Conservation (phyloP, 2,329 filamentous ascomycete species). For the Knufia fluminis region DNA sequence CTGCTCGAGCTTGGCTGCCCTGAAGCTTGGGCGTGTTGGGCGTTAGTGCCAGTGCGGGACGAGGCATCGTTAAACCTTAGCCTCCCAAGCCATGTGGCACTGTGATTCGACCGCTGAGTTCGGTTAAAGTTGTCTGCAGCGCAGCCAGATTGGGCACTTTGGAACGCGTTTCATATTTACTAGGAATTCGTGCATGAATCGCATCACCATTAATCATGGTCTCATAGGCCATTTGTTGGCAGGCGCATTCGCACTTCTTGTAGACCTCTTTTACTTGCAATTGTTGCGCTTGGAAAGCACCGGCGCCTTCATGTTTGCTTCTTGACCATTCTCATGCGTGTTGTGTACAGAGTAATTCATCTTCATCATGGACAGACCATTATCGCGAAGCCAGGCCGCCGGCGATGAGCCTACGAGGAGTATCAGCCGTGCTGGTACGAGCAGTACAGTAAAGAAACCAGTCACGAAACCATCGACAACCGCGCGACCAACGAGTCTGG, state of each 20-base stretch:
- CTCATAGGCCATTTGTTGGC: no score
- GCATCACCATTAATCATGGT: no score
- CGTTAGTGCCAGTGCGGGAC: not conserved
- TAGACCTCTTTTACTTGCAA: not conserved
- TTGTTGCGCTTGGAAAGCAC: not conserved
- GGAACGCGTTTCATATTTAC: no score
- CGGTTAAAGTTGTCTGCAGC: no score
- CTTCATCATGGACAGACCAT: not conserved
- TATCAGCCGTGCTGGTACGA: not conserved
- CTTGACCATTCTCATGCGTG: not conserved
- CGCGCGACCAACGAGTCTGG: constrained; percentile 20
- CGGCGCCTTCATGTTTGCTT: not conserved
- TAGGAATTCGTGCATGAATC: no score
- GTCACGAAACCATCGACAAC: not conserved
- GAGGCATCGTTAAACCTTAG: no score
- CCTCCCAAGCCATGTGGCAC: no score
- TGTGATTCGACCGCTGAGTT: no score
- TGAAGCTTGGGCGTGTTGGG: no score
- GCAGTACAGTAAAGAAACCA: constrained; percentile 1
- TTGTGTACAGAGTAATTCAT: not conserved
- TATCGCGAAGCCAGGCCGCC: not conserved
- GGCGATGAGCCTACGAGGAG: not conserved
- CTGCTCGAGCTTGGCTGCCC: not conserved
- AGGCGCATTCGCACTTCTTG: no score
- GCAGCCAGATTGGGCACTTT: no score